A percentile compares a stretch with the other conserved stretches of the same genome.
phyloP scores from a whole-genome alignment of 1,284 basidiomycete genomes.

The Filobasidium uniguttulatum region DNA sequence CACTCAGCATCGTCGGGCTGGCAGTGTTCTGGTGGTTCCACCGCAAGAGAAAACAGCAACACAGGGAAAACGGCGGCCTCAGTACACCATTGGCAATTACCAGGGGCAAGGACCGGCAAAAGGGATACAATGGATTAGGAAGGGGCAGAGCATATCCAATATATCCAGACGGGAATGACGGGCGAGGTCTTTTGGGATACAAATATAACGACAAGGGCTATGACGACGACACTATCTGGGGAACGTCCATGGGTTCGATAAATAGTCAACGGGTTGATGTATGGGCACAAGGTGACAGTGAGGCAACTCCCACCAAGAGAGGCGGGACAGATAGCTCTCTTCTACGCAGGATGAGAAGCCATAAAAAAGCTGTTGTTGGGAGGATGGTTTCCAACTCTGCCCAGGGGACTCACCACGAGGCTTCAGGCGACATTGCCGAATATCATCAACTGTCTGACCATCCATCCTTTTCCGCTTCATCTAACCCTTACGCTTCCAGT shows the following conservation, averaged over 20 bases:
- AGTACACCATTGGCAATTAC: neutral
- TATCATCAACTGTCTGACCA: neutral
- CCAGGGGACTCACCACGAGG: neutral
- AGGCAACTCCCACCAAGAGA: neutral
- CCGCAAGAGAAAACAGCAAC: neutral
- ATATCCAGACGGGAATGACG: too few species aligned
- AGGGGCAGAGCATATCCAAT: too few species aligned
- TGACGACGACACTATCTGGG: too few species aligned
- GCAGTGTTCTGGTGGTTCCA: neutral
- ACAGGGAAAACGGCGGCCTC: neutral
- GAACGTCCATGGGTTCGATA: too few species aligned
- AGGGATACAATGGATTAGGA: too few species aligned
- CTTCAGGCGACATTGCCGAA: neutral
- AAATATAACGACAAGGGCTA: too few species aligned
- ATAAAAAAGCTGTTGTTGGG: neutral
- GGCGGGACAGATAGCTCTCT: neutral
- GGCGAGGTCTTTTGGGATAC: neutral
- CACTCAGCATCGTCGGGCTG: neutral
- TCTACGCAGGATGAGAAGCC: neutral
- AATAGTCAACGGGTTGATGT: neutral
- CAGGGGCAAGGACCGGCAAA: neutral
- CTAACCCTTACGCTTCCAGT: too few species aligned
- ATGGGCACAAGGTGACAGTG: neutral
- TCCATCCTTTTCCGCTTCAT: too few species aligned
- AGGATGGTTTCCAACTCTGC: neutral